A percentile compares a stretch with the other conserved stretches of the same genome.
phyloP scores from a whole-genome alignment of 2,329 filamentous ascomycete species.

The Corinectria fuckeliana region DNA sequence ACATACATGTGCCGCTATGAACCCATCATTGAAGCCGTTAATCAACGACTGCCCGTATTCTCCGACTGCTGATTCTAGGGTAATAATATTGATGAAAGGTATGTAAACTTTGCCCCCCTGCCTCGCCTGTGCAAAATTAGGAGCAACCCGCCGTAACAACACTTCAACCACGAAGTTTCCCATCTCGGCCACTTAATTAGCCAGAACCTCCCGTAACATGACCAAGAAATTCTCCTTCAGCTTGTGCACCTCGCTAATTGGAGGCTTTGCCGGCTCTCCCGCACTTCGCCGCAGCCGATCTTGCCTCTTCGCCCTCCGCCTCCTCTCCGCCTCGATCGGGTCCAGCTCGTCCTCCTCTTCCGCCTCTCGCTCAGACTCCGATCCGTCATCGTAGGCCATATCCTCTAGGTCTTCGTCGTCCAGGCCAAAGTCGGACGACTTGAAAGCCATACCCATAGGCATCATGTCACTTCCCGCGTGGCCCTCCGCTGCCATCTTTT shows the following conservation, averaged over 20 bases:
- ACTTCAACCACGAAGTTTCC: slow-evolving; percentile 23
- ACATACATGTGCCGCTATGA: neutral
- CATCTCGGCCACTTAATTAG: slow-evolving; percentile 60
- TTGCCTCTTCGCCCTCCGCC: slow-evolving; percentile 75
- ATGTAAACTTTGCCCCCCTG: neutral
- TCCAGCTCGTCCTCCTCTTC: slow-evolving; percentile 81
- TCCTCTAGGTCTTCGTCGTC: slow-evolving; percentile 87
- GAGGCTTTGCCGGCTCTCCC: slow-evolving; percentile 83
- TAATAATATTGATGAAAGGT: neutral
- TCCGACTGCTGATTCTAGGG: neutral
- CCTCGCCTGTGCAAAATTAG: neutral
- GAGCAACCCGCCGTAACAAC: slow-evolving; percentile 6
- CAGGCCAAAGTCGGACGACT: slow-evolving; percentile 86
- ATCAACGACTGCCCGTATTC: neutral
- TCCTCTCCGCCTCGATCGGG: slow-evolving; percentile 86
- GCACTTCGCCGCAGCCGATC: slow-evolving; percentile 81
- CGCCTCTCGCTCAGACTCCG: slow-evolving; percentile 71
- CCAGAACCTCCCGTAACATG: slow-evolving; percentile 83
- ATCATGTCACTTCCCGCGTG: slow-evolving; percentile 54
- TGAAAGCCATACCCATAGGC: slow-evolving; percentile 68
- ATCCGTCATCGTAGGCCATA: slow-evolving; percentile 78
- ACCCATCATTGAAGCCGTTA: neutral
- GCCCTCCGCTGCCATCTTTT: slow-evolving; percentile 95
- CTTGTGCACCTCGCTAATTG: slow-evolving; percentile 79
- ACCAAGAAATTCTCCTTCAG: slow-evolving; percentile 79